phyloP scores from a whole-genome alignment of 2,329 filamentous ascomycete genomes.

The Corynespora cassiicola region DNA sequence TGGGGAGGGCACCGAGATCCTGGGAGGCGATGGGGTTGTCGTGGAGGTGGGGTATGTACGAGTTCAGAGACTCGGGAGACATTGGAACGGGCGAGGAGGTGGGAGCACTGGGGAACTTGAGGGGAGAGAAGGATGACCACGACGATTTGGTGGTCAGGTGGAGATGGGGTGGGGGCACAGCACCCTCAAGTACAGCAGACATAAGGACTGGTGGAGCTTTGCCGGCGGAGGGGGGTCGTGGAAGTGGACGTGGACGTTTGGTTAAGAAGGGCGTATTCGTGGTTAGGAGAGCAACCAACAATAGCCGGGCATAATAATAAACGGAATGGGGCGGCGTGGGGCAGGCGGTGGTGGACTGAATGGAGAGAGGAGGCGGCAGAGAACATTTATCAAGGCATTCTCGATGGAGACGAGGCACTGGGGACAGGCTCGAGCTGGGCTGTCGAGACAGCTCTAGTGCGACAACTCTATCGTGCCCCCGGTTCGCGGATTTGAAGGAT shows the following conservation, averaged over 20 bases:
- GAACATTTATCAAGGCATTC: slow-evolving; percentile 30
- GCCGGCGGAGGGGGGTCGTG: slow-evolving; percentile 12
- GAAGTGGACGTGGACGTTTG: too few species aligned
- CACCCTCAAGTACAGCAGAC: slow-evolving; percentile 42
- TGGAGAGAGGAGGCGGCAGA: slow-evolving; percentile 17
- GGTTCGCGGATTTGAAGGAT: slow-evolving; percentile 32
- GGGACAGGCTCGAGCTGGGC: slow-evolving; percentile 20
- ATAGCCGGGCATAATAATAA: slow-evolving; percentile 19
- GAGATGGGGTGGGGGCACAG: slow-evolving; percentile 43
- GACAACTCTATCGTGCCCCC: slow-evolving; percentile 41
- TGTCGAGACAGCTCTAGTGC: slow-evolving; percentile 32
- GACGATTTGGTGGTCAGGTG: slow-evolving; percentile 30
- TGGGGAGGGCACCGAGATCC: slow-evolving; percentile 26
- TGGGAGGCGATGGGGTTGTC: slow-evolving; percentile 34
- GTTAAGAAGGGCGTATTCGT: too few species aligned
- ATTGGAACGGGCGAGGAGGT: slow-evolving; percentile 37
- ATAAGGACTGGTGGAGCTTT: slow-evolving; percentile 30
- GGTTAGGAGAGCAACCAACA: slow-evolving; percentile 12
- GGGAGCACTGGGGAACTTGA: slow-evolving; percentile 28
- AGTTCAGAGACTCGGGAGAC: slow-evolving; percentile 38
- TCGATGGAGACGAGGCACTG: too few species aligned
- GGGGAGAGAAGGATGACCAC: slow-evolving; percentile 36
- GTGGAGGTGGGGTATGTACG: slow-evolving; percentile 36
- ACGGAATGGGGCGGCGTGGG: slow-evolving; percentile 3
- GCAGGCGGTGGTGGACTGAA: slow-evolving; percentile 2